A percentile compares a stretch with the other conserved stretches of the same genome.
These are phyloP conservation scores for Ustilago curta DNA, from an alignment of 1,284 basidiomycete species.

Conservation along the genomic window DNA sequence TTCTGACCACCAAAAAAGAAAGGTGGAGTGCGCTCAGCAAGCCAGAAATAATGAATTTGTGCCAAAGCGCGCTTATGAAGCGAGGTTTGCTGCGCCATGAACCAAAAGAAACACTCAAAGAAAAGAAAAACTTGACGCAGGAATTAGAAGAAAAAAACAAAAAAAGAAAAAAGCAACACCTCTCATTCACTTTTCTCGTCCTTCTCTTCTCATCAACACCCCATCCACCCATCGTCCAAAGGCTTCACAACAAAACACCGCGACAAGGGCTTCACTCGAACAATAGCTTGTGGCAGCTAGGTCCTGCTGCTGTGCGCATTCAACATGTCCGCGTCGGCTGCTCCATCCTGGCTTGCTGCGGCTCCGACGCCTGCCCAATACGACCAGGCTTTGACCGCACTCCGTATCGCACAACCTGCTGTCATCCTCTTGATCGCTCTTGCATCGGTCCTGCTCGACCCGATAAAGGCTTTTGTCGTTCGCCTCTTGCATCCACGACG, in stretches of 20 bases:
- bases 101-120: neutral
- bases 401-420: constrained; percentile 50
- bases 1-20: neutral
- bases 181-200: neutral
- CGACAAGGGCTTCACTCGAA: too few relatives aligned
- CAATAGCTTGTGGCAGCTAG: neutral
- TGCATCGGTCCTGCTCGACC: constrained; percentile 38
- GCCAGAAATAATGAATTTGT: too few relatives aligned
- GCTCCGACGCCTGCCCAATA: constrained; percentile 27
- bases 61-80: neutral
- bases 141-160: neutral
- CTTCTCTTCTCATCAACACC: constrained; percentile 1
- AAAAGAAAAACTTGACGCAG: too few relatives aligned
- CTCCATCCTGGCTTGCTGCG: constrained; percentile 18
- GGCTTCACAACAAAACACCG: neutral
- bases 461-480: constrained; percentile 25
- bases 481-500: constrained; percentile 23
- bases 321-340: constrained; percentile 1
- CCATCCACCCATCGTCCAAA: neutral
- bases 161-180: constrained; percentile 5
- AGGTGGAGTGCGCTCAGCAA: neutral
- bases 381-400: constrained; percentile 27
- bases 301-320: neutral
- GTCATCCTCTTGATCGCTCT: constrained; percentile 46
- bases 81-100: neutral